phyloP scores from a whole-genome alignment of 139 green algal genomes.

The Trebouxia sp. region DNA sequence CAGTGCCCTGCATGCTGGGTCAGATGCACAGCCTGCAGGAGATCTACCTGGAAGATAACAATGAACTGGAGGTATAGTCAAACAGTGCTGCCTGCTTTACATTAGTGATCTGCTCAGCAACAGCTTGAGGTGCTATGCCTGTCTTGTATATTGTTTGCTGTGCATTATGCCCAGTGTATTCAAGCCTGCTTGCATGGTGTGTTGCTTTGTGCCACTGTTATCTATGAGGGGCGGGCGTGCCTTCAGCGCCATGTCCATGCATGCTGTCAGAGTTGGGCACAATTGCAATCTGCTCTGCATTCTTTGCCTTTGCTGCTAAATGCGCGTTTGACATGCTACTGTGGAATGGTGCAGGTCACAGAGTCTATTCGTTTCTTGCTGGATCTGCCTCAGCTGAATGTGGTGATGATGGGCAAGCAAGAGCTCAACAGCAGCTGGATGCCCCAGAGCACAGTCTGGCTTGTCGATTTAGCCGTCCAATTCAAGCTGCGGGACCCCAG shows the following conservation, averaged over 20 bases:
- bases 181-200: background rate
- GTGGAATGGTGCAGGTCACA: slow-evolving; percentile 19
- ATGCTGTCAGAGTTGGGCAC: no score
- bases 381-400: slow-evolving; percentile 29
- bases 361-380: slow-evolving; percentile 27
- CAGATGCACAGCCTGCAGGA: slow-evolving; percentile 34
- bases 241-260: background rate
- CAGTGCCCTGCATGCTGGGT: slow-evolving; percentile 31
- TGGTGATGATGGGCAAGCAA: slow-evolving; percentile 41
- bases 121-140: no score
- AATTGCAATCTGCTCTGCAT: no score
- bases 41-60: slow-evolving; percentile 45
- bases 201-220: background rate
- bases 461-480: slow-evolving; percentile 9
- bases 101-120: background rate
- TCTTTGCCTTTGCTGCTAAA: no score
- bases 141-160: background rate
- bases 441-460: slow-evolving; percentile 20
- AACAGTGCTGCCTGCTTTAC: background rate
- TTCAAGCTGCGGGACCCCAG: slow-evolving; percentile 1
- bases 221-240: background rate
- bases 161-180: no score
- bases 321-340: background rate
- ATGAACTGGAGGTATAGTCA: slow-evolving; percentile 24
- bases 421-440: slow-evolving; percentile 26